Percentiles rank a stretch among this genome's conserved stretches.
Evolutionary conservation across 768 basidiomycete species (phyloP).

Genomic region (Lactarius tabidus): DNA sequence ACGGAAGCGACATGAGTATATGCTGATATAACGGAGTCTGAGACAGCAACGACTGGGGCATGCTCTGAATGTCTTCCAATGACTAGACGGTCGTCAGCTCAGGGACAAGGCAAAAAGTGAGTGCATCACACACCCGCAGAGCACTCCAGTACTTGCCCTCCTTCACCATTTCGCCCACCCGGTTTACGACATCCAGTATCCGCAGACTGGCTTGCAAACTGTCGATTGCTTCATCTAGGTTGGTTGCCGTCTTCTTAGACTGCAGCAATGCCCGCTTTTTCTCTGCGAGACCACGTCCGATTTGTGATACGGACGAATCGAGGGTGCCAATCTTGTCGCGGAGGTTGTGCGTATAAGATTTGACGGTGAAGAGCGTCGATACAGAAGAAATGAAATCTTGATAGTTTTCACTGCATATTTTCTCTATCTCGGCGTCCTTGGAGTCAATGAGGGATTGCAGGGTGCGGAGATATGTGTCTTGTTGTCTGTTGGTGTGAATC

Average conservation of each 20-base stretch:
- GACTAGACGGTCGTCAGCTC: slow-evolving; percentile 52
- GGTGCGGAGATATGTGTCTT: slow-evolving; percentile 84
- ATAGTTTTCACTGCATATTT: slow-evolving; percentile 93
- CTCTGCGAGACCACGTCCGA: slow-evolving; percentile 83
- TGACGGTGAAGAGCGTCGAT: slow-evolving; percentile 92
- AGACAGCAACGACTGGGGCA: slow-evolving; percentile 83
- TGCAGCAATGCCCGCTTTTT: slow-evolving; percentile 91
- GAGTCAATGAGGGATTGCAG: slow-evolving; percentile 85
- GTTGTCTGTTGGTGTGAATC: slow-evolving; percentile 81
- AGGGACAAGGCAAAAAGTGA: slow-evolving; percentile 27
- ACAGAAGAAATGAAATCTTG: slow-evolving; percentile 97
- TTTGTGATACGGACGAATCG: slow-evolving; percentile 82
- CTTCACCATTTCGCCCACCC: slow-evolving; percentile 89
- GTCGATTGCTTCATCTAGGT: slow-evolving; percentile 96
- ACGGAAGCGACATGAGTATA: slow-evolving; percentile 87
- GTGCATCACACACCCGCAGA: slow-evolving; percentile 62
- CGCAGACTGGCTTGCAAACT: slow-evolving; percentile 89
- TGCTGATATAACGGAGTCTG: slow-evolving; percentile 93
- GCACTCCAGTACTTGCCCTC: slow-evolving; percentile 97
- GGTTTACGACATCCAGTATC: slow-evolving; percentile 87
- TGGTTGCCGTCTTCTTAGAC: slow-evolving; percentile 87
- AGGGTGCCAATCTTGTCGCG: slow-evolving; percentile 87
- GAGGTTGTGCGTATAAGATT: slow-evolving; percentile 93
- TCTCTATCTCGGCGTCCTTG: slow-evolving; percentile 95
- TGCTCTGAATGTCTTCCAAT: slow-evolving; percentile 89